Conservation (phyloP, 108 stramenopile species). For the Asterionellopsis glacialis region DNA sequence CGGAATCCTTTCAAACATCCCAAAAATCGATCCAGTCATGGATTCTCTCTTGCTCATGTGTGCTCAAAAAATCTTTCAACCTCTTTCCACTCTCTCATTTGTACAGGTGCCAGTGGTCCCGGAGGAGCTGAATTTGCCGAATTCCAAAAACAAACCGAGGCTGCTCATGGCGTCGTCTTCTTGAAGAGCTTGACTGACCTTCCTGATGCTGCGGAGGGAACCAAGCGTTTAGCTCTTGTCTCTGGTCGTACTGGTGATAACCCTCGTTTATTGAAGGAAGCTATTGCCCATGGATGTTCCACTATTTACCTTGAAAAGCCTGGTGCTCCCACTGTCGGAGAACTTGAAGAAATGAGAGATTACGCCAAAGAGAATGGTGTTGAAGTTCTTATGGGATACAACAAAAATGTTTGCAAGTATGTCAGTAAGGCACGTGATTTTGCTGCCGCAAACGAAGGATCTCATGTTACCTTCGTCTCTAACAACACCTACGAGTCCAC, state of each 20-base stretch:
- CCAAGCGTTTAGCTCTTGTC: slow-evolving; percentile 79
- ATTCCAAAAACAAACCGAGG: slow-evolving; percentile 54
- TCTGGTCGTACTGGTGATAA: slow-evolving; percentile 89
- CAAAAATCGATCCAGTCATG: neutral
- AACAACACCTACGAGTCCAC: slow-evolving; percentile 91
- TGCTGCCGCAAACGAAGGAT: slow-evolving; percentile 44
- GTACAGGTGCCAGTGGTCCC: slow-evolving; percentile 57
- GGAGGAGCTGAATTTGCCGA: slow-evolving; percentile 81
- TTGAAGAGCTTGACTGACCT: slow-evolving; percentile 61
- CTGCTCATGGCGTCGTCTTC: slow-evolving; percentile 63
- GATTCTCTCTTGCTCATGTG: too few relatives aligned
- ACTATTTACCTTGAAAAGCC: slow-evolving; percentile 91
- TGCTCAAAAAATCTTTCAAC: too few relatives aligned
- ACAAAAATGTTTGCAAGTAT: slow-evolving; percentile 94
- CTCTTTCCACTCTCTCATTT: slow-evolving; percentile 1
- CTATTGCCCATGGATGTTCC: slow-evolving; percentile 59
- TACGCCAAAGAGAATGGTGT: slow-evolving; percentile 69
- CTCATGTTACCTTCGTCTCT: slow-evolving; percentile 84
- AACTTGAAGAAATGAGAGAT: slow-evolving; percentile 75
- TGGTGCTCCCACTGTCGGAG: slow-evolving; percentile 83
- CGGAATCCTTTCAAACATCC: slow-evolving; percentile 1
- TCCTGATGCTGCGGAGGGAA: slow-evolving; percentile 61
- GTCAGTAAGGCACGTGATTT: slow-evolving; percentile 75
- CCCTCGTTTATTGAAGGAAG: slow-evolving; percentile 68
- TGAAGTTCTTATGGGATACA: slow-evolving; percentile 91